Evolutionary conservation across 2,329 filamentous ascomycete species (phyloP), one percentile per base, ranked within the genome.

Genomic region (Incumbomyces lentus): DNA sequence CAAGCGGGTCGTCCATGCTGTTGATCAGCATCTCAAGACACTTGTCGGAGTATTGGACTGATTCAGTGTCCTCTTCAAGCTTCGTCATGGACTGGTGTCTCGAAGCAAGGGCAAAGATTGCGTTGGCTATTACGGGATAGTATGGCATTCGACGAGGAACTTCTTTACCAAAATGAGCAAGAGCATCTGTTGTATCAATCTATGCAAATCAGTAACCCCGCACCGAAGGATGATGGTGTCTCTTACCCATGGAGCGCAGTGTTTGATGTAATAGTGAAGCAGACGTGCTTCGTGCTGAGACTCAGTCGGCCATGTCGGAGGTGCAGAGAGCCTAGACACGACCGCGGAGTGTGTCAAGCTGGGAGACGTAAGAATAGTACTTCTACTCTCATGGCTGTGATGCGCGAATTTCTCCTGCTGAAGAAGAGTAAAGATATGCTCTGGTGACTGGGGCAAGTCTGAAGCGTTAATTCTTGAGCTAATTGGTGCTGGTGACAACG

Each of bases 21-120:
- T 66, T 59, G 2, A 74, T 72, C 4, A 74, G 61, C 10, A 71
- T 58, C 44, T 70, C 64, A 8, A 74, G 59, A 47, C 70, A 73
- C 42, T 67, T 60, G 16, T 68, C 65, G 32, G 72, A 64, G 48
- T 72, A 72, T 8, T 62, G 60, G 10, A 68, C 64, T 1, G 69
- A 70, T 47, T 67, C 64, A 43, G 64, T 61, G 45, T 71, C 68
- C n/a, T 57, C 57, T 1, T 58, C 49, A 4, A 62, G 62, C 2
- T 57, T 55, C 48, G 68, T 57, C 13, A 71, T 58, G 19, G 66
- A 65, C 35, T 70, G 58, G 44, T 72, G 69, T 12, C 69, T 62
- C 2, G 71, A 67, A 1, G 71, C 63, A 0, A 74, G 60, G 1
- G 70, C 66, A 4, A 73, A 60, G 0, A 74, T 64, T 1, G 70